Conservation (phyloP, 805 yeast species). For the Candida maesae region DNA sequence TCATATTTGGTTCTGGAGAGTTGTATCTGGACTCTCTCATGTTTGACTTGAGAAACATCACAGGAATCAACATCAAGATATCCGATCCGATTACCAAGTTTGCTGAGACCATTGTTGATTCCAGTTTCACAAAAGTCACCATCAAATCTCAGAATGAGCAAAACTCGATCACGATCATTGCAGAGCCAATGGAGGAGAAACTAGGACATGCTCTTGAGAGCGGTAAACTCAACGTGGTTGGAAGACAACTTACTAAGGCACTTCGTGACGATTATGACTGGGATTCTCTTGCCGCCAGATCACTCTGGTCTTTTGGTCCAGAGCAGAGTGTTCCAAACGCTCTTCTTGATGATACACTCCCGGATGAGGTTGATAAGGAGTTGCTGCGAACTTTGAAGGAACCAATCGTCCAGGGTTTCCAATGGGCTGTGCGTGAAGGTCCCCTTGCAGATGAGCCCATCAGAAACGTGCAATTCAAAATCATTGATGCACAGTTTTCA, state of each 20-base stretch:
- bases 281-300: slow-evolving; percentile 82
- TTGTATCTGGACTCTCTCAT: slow-evolving; percentile 78
- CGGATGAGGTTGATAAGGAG: slow-evolving; percentile 63
- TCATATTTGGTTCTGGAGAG: slow-evolving; percentile 81
- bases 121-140: slow-evolving; percentile 65
- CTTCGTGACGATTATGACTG: slow-evolving; percentile 61
- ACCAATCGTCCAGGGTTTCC: slow-evolving; percentile 70
- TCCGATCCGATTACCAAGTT: slow-evolving; percentile 83
- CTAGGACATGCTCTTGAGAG: slow-evolving; percentile 54
- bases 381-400: slow-evolving; percentile 43
- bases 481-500: slow-evolving; percentile 57
- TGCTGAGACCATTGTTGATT: slow-evolving; percentile 67
- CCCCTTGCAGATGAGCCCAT: slow-evolving; percentile 90
- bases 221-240: slow-evolving; percentile 36
- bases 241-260: slow-evolving; percentile 44
- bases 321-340: slow-evolving; percentile 50
- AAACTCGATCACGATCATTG: slow-evolving; percentile 61
- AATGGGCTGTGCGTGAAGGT: slow-evolving; percentile 81
- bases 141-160: slow-evolving; percentile 52
- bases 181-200: slow-evolving; percentile 64
- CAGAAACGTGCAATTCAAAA: slow-evolving; percentile 62
- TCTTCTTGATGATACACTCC: slow-evolving; percentile 67
- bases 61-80: slow-evolving; percentile 68
- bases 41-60: slow-evolving; percentile 62
- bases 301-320: slow-evolving; percentile 77